A percentile compares a stretch with the other conserved stretches of the same genome.
These are phyloP conservation scores for Cryoendolithus antarcticus DNA, from an alignment of 2,329 filamentous ascomycete species.

Conservation along the genomic window DNA sequence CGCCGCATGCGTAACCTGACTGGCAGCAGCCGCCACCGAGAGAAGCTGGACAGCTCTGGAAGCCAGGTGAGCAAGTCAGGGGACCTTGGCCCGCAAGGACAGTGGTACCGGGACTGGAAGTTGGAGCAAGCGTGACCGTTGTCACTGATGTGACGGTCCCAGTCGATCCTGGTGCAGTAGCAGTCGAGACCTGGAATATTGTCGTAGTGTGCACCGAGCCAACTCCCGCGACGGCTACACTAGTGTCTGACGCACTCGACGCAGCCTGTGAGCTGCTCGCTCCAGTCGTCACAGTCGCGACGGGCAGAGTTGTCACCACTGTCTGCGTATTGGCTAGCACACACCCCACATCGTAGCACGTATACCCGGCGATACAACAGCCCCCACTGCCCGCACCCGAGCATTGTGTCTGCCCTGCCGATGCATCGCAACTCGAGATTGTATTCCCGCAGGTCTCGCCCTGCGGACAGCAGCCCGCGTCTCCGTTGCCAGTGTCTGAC, in stretches of 20 bases:
- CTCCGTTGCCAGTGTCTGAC: slow-evolving; percentile 45
- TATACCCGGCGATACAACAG: slow-evolving; percentile 62
- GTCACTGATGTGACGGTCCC: slow-evolving; percentile 6
- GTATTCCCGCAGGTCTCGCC: slow-evolving; percentile 51
- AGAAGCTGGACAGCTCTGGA: too few relatives aligned
- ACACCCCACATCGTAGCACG: slow-evolving; percentile 61
- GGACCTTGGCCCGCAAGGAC: too few relatives aligned
- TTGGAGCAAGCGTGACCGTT: slow-evolving; percentile 2
- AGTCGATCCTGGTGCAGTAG: slow-evolving; percentile 4
- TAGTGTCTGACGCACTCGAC: neutral
- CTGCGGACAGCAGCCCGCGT: slow-evolving; percentile 62
- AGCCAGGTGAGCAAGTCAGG: too few relatives aligned
- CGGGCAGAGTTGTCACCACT: slow-evolving; percentile 14
- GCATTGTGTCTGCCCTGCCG: slow-evolving; percentile 51
- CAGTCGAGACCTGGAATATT: slow-evolving; percentile 2
- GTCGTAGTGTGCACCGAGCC: slow-evolving; percentile 5
- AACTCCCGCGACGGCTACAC: slow-evolving; percentile 1
- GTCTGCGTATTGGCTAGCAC: slow-evolving; percentile 29
- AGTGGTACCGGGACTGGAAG: too few relatives aligned
- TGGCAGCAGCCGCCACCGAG: too few relatives aligned
- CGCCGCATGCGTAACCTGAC: too few relatives aligned
- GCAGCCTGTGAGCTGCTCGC: neutral
- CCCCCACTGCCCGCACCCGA: slow-evolving; percentile 55
- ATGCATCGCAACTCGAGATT: slow-evolving; percentile 46
- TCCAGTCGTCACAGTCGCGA: slow-evolving; percentile 9